phyloP scores from a whole-genome alignment of 768 basidiomycete species.

The Neoboletus magnificus region DNA sequence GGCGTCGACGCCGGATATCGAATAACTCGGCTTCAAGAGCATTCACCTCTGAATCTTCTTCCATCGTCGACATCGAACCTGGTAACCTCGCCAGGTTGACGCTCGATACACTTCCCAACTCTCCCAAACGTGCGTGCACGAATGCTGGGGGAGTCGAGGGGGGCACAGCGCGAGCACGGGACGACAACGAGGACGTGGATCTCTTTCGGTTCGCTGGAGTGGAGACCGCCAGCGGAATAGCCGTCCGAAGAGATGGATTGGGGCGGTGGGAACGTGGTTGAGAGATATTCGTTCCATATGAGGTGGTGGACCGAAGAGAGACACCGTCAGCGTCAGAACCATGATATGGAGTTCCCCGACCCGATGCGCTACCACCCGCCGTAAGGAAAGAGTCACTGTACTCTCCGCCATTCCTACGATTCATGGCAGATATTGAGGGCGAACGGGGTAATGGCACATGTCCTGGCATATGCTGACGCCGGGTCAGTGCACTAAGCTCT shows the following conservation, averaged over 20 bases:
- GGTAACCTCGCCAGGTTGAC: slow-evolving; percentile 50
- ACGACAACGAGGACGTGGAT: slow-evolving; percentile 60
- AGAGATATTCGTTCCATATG: slow-evolving; percentile 47
- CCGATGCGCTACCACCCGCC: slow-evolving; percentile 25
- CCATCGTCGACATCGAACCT: slow-evolving; percentile 19
- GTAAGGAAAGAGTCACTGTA: slow-evolving; percentile 24
- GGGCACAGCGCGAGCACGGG: slow-evolving; percentile 39
- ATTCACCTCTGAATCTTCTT: slow-evolving; percentile 37
- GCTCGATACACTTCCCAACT: slow-evolving; percentile 40
- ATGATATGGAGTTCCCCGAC: slow-evolving; percentile 30
- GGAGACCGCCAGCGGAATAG: slow-evolving; percentile 23
- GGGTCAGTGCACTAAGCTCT: slow-evolving; percentile 64
- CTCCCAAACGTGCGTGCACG: slow-evolving; percentile 29
- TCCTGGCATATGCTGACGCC: slow-evolving; percentile 25
- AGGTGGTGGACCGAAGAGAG: slow-evolving; percentile 54
- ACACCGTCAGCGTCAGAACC: slow-evolving; percentile 44
- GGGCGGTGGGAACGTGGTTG: slow-evolving; percentile 46
- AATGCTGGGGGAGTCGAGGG: slow-evolving; percentile 32
- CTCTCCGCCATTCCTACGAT: slow-evolving; percentile 27
- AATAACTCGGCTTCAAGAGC: slow-evolving; percentile 57
- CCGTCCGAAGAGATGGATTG: slow-evolving; percentile 34
- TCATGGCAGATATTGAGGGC: slow-evolving; percentile 27
- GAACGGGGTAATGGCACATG: slow-evolving; percentile 26
- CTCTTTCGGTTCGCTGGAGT: slow-evolving; percentile 48
- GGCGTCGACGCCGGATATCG: slow-evolving; percentile 65